These are phyloP conservation scores for Cicer bijugum DNA, from an alignment of 306 rosid genomes.

Conservation along the genomic window DNA sequence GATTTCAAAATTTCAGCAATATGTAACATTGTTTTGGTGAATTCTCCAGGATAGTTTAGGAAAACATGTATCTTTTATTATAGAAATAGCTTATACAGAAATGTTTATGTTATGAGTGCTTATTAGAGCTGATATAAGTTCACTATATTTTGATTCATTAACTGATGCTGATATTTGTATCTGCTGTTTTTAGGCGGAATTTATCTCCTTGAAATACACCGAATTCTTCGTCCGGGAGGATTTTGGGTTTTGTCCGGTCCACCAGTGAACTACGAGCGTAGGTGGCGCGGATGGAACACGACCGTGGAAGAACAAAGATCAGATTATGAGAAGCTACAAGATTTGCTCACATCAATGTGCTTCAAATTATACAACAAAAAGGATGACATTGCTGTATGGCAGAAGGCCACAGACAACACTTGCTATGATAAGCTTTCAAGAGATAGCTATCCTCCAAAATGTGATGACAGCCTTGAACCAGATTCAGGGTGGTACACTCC, in stretches of 20 bases:
- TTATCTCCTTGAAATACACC: constrained; percentile 83
- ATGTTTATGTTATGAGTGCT: too few relatives aligned
- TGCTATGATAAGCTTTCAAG: constrained; percentile 71
- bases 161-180: constrained; percentile 15
- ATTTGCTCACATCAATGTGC: constrained; percentile 80
- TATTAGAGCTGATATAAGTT: constrained; percentile 6
- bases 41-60: too few relatives aligned
- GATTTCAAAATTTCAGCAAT: not conserved
- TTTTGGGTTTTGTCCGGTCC: constrained; percentile 98
- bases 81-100: too few relatives aligned
- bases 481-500: constrained; percentile 98
- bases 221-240: constrained; percentile 97
- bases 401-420: constrained; percentile 63
- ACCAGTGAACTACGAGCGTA: constrained; percentile 83
- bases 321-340: constrained; percentile 79
- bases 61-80: too few relatives aligned
- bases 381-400: constrained; percentile 96
- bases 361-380: constrained; percentile 86
- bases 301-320: constrained; percentile 83
- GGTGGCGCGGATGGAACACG: constrained; percentile 98
- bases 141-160: not conserved
- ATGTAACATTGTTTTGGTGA: too few relatives aligned
- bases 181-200: constrained; percentile 70
- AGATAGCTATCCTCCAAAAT: constrained; percentile 79
- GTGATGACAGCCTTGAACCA: constrained; percentile 89